Evolutionary conservation across 352 stramenopile species (phyloP).

Genomic region (Globisporangium barbulae): DNA sequence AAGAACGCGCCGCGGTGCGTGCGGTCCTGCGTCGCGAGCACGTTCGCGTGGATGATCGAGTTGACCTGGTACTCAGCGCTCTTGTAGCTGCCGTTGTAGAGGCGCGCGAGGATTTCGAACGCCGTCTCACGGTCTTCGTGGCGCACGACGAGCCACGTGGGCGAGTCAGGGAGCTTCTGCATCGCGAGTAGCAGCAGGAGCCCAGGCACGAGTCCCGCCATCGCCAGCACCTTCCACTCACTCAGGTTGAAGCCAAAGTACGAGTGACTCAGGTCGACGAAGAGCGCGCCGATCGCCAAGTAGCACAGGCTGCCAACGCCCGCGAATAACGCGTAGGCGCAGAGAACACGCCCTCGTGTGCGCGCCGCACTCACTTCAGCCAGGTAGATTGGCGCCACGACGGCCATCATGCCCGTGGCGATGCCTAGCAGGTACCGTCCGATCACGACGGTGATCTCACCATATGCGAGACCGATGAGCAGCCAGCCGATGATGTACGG

Average conservation of each 20-base stretch:
- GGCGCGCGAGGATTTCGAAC: slow-evolving; percentile 52
- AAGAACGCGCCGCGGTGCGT: slow-evolving; percentile 65
- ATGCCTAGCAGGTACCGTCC: slow-evolving; percentile 63
- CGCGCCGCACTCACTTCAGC: slow-evolving; percentile 64
- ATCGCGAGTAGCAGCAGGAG: slow-evolving; percentile 55
- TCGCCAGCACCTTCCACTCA: slow-evolving; percentile 73
- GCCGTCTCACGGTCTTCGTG: slow-evolving; percentile 69
- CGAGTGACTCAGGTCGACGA: slow-evolving; percentile 57
- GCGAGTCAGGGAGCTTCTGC: slow-evolving; percentile 73
- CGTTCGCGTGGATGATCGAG: slow-evolving; percentile 66
- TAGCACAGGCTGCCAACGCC: slow-evolving; percentile 44
- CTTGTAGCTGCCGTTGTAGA: slow-evolving; percentile 48
- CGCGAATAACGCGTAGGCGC: slow-evolving; percentile 34
- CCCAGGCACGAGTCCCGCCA: slow-evolving; percentile 44
- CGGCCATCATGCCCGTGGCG: slow-evolving; percentile 50
- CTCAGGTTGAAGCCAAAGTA: slow-evolving; percentile 80
- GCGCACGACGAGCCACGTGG: slow-evolving; percentile 69
- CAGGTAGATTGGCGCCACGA: slow-evolving; percentile 67
- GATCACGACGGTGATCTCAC: slow-evolving; percentile 60
- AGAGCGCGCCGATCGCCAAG: slow-evolving; percentile 48
- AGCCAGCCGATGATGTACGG: slow-evolving; percentile 75
- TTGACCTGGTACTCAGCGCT: slow-evolving; percentile 70
- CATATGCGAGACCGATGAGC: slow-evolving; percentile 57
- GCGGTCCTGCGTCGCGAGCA: slow-evolving; percentile 49
- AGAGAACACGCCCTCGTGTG: slow-evolving; percentile 57